These are phyloP conservation scores for Fusarium pseudocircinatum DNA, from an alignment of 2,329 filamentous ascomycete genomes.

Conservation along the genomic window DNA sequence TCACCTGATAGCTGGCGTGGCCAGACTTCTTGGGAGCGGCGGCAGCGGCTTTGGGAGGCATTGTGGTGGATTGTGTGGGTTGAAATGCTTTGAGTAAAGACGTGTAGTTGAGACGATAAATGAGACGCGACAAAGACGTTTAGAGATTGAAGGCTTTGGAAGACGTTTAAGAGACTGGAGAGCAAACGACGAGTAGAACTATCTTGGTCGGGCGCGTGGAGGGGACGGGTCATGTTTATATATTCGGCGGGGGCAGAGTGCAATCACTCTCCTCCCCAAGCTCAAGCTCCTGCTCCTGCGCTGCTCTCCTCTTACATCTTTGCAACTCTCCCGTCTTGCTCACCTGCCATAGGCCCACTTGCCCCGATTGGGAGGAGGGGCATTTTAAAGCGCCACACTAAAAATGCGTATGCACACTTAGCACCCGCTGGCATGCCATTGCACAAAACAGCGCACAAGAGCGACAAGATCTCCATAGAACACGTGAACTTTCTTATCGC, in stretches of 20 bases:
- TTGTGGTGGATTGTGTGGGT: slow-evolving; percentile 51
- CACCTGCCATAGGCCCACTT: slow-evolving; percentile 41
- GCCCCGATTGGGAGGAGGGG: slow-evolving; percentile 37
- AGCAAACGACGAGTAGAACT: slow-evolving; percentile 50
- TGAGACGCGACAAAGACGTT: slow-evolving; percentile 36
- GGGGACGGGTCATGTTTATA: slow-evolving; percentile 68
- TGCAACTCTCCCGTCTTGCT: slow-evolving; percentile 30
- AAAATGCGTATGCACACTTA: slow-evolving; percentile 25
- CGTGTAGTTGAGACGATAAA: slow-evolving; percentile 40
- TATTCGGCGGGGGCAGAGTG: slow-evolving; percentile 64
- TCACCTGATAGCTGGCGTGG: slow-evolving; percentile 69
- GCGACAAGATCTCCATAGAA: slow-evolving; percentile 11
- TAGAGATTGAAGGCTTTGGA: slow-evolving; percentile 5
- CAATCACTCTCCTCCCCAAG: slow-evolving; percentile 60
- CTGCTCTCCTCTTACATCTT: slow-evolving; percentile 33
- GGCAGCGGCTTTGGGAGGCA: slow-evolving; percentile 69
- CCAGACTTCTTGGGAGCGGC: slow-evolving; percentile 58
- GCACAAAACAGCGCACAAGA: slow-evolving; percentile 34
- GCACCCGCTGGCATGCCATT: slow-evolving; percentile 32
- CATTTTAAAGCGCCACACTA: slow-evolving; percentile 42
- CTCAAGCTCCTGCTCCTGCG: slow-evolving; percentile 30
- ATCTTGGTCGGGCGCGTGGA: slow-evolving; percentile 62
- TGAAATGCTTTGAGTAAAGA: slow-evolving; percentile 32
- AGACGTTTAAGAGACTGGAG: slow-evolving; percentile 40
- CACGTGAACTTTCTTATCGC: slow-evolving; percentile 4